Percentiles rank a stretch among this genome's conserved stretches.
Evolutionary conservation across 495 filamentous ascomycete species (phyloP).

Genomic region (Cercophora newfieldiana): DNA sequence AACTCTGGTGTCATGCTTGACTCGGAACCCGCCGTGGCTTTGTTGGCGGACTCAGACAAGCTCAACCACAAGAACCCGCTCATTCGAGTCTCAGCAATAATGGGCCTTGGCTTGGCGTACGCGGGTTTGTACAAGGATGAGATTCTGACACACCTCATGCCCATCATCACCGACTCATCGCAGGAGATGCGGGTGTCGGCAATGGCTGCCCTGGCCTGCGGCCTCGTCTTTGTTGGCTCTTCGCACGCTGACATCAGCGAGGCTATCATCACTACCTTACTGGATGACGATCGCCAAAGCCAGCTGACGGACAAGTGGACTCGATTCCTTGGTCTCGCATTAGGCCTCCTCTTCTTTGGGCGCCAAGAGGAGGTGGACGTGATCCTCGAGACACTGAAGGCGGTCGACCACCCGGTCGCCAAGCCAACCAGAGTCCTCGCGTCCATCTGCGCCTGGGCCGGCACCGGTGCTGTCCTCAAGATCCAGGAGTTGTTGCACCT

Average conservation of each 20-base stretch:
- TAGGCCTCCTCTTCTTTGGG: conserved; percentile 93
- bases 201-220: conserved; percentile 90
- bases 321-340: conserved; percentile 89
- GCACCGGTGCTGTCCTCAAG: conserved; percentile 94
- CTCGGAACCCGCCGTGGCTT: conserved; percentile 80
- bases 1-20: conserved; percentile 88
- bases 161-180: conserved; percentile 78
- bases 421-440: conserved; percentile 87
- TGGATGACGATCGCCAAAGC: conserved; percentile 83
- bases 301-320: conserved; percentile 98
- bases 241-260: conserved; percentile 84
- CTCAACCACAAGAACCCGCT: conserved; percentile 72
- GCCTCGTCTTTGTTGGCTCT: conserved; percentile 90
- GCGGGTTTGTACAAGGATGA: conserved; percentile 89
- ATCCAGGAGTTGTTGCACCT: conserved; percentile 94
- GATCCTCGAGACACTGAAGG: conserved; percentile 90
- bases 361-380: conserved; percentile 97
- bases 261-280: conserved; percentile 83
- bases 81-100: conserved; percentile 79
- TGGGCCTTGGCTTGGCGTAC: conserved; percentile 93
- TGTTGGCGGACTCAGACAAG: conserved; percentile 76
- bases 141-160: conserved; percentile 74
- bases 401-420: conserved; percentile 91
- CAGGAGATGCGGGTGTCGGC: conserved; percentile 93
- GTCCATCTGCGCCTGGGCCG: conserved; percentile 96